These are phyloP conservation scores for Fusarium sublunatum DNA, from an alignment of 2,329 filamentous ascomycete genomes.

Conservation along the genomic window DNA sequence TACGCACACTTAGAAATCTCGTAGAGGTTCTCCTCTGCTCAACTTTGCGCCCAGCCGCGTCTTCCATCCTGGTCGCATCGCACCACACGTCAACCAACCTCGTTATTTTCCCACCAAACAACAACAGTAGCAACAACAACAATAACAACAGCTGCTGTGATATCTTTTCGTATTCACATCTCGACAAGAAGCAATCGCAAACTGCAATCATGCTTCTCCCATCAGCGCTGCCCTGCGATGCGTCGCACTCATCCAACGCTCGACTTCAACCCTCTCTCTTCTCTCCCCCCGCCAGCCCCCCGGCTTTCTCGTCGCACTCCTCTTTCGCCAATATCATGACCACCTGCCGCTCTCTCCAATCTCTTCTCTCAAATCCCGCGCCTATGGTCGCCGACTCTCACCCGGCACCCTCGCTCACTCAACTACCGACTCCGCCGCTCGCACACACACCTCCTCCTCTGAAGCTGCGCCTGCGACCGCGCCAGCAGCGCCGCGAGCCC, in stretches of 20 bases:
- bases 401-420: conserved; percentile 43
- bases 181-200: conserved; percentile 16
- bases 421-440: conserved; percentile 68
- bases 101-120: conserved; percentile 14
- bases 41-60: conserved; percentile 36
- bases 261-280: conserved; percentile 64
- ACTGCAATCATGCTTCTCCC: conserved; percentile 65
- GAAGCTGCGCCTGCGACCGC: conserved; percentile 67
- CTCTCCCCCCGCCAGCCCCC: conserved; percentile 69
- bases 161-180: neutral
- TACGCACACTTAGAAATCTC: conserved; percentile 3
- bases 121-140: conserved; percentile 32
- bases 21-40: conserved; percentile 2
- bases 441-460: conserved; percentile 62
- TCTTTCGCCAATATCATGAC: conserved; percentile 67
- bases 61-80: conserved; percentile 38
- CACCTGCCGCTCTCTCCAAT: conserved; percentile 71
- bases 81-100: conserved; percentile 40
- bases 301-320: conserved; percentile 57
- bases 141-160: conserved; percentile 22
- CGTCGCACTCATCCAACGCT: conserved; percentile 58
- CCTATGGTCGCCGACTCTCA: conserved; percentile 52
- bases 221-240: conserved; percentile 68
- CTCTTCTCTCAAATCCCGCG: conserved; percentile 61
- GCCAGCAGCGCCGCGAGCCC: conserved; percentile 50